Percentiles rank a stretch among this genome's conserved stretches.
phyloP scores from a whole-genome alignment of 140 eudicot genomes.

The Artemisia princeps region DNA sequence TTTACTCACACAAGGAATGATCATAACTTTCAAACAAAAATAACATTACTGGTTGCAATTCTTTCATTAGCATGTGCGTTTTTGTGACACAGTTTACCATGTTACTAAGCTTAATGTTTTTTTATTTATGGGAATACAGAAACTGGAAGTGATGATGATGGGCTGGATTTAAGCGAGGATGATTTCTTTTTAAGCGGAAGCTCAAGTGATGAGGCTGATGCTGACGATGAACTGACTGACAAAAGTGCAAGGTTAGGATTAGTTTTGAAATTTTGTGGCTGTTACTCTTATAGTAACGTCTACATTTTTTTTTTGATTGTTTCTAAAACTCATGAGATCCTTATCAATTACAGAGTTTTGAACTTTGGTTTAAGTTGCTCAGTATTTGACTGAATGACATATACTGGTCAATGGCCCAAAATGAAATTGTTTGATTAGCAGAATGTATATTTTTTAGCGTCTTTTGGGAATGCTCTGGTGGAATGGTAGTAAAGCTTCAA shows the following conservation, averaged over 20 bases:
- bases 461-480: not conserved
- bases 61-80: too few species aligned
- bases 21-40: not conserved
- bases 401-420: too few species aligned
- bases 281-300: not conserved
- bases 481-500: not conserved
- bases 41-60: too few species aligned
- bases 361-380: too few species aligned
- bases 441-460: too few species aligned
- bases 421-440: too few species aligned
- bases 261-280: not conserved
- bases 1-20: not conserved
- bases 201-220: conserved; percentile 68
- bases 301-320: too few species aligned
- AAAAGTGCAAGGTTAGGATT: conserved; percentile 45
- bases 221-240: conserved; percentile 14
- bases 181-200: conserved; percentile 74
- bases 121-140: conserved; percentile 37
- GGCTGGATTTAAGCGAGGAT: conserved; percentile 79
- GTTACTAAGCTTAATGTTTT: not conserved
- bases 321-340: too few species aligned
- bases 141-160: conserved; percentile 96
- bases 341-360: too few species aligned
- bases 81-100: not conserved
- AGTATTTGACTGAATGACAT: too few species aligned